Conservation (phyloP, 176 grass and related monocot genomes). For the Oryza coarctata region DNA sequence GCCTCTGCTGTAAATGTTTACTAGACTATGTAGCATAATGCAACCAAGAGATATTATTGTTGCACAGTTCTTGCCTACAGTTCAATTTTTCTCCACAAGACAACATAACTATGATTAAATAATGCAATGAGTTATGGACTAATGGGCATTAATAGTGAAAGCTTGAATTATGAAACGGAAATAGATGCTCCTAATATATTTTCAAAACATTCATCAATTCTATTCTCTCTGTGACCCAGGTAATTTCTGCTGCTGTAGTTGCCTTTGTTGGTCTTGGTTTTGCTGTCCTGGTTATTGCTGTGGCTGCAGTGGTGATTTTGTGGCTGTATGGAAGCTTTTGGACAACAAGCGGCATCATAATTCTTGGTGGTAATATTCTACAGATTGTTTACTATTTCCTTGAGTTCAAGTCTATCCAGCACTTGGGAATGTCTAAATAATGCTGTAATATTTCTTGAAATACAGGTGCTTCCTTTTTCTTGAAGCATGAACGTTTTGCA, state of each 20-base stretch:
- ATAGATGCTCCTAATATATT: slow-evolving; percentile 23
- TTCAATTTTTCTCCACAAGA: background rate
- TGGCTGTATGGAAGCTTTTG: slow-evolving; percentile 98
- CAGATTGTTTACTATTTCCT: slow-evolving; percentile 38
- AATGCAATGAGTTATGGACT: background rate
- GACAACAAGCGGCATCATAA: slow-evolving; percentile 67
- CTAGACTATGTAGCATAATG: background rate
- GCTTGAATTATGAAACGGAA: slow-evolving; percentile 32
- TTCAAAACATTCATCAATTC: slow-evolving; percentile 7
- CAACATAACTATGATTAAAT: background rate
- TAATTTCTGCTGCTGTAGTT: slow-evolving; percentile 50
- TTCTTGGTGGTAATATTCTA: slow-evolving; percentile 74
- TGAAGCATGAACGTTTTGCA: slow-evolving; percentile 75
- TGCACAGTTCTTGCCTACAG: background rate
- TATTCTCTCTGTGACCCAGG: slow-evolving; percentile 54
- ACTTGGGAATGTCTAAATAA: slow-evolving; percentile 9
- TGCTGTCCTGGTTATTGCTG: slow-evolving; percentile 47
- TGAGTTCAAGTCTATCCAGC: background rate
- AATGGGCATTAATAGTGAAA: slow-evolving; percentile 1
- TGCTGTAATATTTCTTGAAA: slow-evolving; percentile 25
- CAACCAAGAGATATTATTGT: background rate
- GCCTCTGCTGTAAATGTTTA: slow-evolving; percentile 1
- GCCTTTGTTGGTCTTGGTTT: slow-evolving; percentile 64
- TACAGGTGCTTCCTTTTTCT: slow-evolving; percentile 69
- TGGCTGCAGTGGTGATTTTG: slow-evolving; percentile 59